Percentiles rank a stretch among this genome's conserved stretches.
Conservation (phyloP, 2,329 filamentous ascomycete genomes). For the Microsporum audouinii region DNA sequence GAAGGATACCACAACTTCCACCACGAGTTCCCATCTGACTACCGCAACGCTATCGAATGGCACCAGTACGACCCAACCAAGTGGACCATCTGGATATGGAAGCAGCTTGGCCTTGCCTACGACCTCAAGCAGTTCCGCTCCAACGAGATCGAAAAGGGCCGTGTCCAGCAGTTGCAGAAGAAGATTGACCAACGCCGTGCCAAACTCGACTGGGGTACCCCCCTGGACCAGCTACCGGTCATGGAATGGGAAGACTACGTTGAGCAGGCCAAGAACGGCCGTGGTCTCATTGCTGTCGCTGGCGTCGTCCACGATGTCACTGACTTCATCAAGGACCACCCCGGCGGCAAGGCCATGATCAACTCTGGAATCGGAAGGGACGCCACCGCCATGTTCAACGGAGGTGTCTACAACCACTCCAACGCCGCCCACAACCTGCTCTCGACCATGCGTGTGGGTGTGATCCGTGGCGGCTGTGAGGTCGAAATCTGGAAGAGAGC, state of each 20-base stretch:
- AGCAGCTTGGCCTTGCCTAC: conserved; percentile 70
- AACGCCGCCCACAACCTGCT: conserved; percentile 83
- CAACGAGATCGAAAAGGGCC: conserved; percentile 89
- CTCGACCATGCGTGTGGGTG: conserved; percentile 77
- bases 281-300: conserved; percentile 63
- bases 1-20: conserved; percentile 95
- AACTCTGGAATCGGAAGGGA: conserved; percentile 73
- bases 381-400: conserved; percentile 86
- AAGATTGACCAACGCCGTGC: conserved; percentile 81
- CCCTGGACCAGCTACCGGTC: conserved; percentile 73
- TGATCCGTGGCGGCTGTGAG: conserved; percentile 75
- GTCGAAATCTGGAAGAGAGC: conserved; percentile 89
- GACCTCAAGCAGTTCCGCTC: conserved; percentile 82
- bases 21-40: conserved; percentile 87
- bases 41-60: conserved; percentile 85
- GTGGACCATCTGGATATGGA: conserved; percentile 77
- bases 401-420: conserved; percentile 78
- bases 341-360: conserved; percentile 83
- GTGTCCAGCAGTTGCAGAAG: conserved; percentile 80
- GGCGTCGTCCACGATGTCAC: conserved; percentile 78
- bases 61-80: conserved; percentile 88
- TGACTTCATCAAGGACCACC: conserved; percentile 77
- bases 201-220: conserved; percentile 73
- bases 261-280: conserved; percentile 63
- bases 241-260: conserved; percentile 81